Base-by-base conservation (phyloP, 345 rosid genomes). In the Clarkia xantiana region DNA sequence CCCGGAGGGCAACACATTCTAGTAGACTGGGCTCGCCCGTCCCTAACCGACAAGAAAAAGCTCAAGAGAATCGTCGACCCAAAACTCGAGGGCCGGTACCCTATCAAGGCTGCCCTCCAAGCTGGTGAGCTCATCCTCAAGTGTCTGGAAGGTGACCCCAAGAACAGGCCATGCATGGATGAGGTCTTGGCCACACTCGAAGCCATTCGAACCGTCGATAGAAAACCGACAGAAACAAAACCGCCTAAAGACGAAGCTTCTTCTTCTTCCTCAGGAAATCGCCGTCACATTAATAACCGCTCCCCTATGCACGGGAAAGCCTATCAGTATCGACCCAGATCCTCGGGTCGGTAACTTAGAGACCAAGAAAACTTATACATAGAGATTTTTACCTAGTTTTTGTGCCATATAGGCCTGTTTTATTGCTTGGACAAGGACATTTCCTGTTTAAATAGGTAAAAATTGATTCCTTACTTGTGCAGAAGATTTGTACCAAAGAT, bases 61-160 rank as follows among this genome's bases (percentile, higher is more conserved):
- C 52, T 89, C 0, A 69, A 63, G 59, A 85, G 68, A 57, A 71
- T 85, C 47, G 70, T 85, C 71, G 97, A 89, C 62, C 71, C 77
- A 3, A 62, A 74, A 19, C 68, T 89, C 9, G 72, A 75, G 22
- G 66, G 57, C 0, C 59, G 50, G 20, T 82, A 67, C 76, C 79
- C 95, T 1, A 2, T 61, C 11, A 61, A 60, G 39, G 90, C 64
- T 1, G 90, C 81, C 11, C 2, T 22, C 16, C 66, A 40, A 52
- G 64, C 70, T 0, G 97, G 84, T 9, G 64, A 44, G 19, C 72
- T 89, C 14, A 67, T 82, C 12, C 20, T 62, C 10, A 63, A 59
- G 38, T 89, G 97, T 50, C 38, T 85, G 14, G 81, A 82, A 48
- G 59, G 59, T 4, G 95, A 85, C 18, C 95, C 90, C 0, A 85